phyloP scores from a whole-genome alignment of 257 asterid genomes.

The Solanum raphanifolium region DNA sequence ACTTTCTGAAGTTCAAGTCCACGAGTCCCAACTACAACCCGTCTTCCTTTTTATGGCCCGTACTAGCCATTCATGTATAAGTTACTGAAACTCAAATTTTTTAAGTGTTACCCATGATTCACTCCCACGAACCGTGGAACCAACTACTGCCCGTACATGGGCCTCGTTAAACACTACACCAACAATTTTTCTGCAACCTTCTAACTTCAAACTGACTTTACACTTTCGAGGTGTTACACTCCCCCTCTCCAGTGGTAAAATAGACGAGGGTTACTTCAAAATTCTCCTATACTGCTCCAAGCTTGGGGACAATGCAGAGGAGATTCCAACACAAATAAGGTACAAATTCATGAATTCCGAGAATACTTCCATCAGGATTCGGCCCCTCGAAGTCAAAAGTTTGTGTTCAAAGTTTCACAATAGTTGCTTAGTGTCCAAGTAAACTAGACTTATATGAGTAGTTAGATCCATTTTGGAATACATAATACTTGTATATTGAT shows the following conservation, averaged over 20 bases:
- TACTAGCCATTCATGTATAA: neutral
- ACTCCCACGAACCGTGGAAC: neutral
- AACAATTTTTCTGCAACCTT: neutral
- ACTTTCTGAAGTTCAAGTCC: neutral
- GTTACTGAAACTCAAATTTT: too few relatives aligned
- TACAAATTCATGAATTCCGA: too few relatives aligned
- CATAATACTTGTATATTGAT: neutral
- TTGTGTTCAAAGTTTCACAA: too few relatives aligned
- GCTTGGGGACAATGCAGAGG: too few relatives aligned
- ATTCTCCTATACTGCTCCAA: too few relatives aligned
- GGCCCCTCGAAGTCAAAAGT: too few relatives aligned
- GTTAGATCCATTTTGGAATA: neutral
- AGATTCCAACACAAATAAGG: too few relatives aligned
- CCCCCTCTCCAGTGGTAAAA: too few relatives aligned
- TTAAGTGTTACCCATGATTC: neutral
- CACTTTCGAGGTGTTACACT: neutral
- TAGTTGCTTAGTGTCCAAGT: too few relatives aligned
- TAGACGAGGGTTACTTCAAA: too few relatives aligned
- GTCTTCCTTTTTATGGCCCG: neutral
- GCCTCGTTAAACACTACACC: neutral
- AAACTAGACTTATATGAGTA: too few relatives aligned
- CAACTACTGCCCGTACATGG: neutral
- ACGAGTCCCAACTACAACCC: neutral
- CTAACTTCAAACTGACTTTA: neutral
- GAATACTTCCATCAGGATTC: too few relatives aligned